Percentiles rank a stretch among this genome's conserved stretches.
Evolutionary conservation across 176 grass and related monocot species (phyloP).

Genomic region (Saccharum officinarum): DNA sequence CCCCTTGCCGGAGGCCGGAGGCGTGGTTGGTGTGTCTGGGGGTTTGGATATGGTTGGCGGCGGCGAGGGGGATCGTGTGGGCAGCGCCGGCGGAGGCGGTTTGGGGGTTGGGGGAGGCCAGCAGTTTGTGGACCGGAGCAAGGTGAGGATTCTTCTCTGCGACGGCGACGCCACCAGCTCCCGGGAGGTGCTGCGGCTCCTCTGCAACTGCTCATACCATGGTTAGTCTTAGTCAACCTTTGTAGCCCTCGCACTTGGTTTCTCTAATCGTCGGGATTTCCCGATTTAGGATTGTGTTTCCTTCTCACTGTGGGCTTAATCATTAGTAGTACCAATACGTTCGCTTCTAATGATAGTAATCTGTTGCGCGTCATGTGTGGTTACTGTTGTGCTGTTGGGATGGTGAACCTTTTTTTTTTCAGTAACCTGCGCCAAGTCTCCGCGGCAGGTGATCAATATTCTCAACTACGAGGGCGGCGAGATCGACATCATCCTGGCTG

Average conservation of each 20-base stretch:
- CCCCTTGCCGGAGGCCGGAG: no score
- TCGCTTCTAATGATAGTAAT: constrained; percentile 5
- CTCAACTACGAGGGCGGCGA: constrained; percentile 70
- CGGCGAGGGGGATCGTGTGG: constrained; percentile 33
- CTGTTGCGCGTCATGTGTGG: not conserved
- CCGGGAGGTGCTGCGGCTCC: constrained; percentile 69
- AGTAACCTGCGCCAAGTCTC: constrained; percentile 81
- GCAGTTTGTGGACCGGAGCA: constrained; percentile 79
- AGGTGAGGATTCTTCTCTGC: constrained; percentile 89
- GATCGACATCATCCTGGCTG: constrained; percentile 91
- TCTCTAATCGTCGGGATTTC: not conserved
- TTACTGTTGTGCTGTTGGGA: not conserved
- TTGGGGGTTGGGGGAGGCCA: constrained; percentile 24
- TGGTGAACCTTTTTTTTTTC: constrained; percentile 7
- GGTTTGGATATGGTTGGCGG: constrained; percentile 40
- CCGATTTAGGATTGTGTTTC: not conserved
- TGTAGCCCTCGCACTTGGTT: not conserved
- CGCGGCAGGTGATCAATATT: constrained; percentile 72
- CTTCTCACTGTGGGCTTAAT: not conserved
- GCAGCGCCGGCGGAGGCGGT: constrained; percentile 5
- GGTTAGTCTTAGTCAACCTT: constrained; percentile 34
- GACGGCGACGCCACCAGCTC: constrained; percentile 75
- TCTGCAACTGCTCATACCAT: constrained; percentile 94
- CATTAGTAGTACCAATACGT: not conserved
- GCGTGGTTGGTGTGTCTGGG: not conserved